Evolutionary conservation across 2,329 filamentous ascomycete species (phyloP), one percentile per base, ranked within the genome.

Genomic region (Paracoccidioides brasiliensis): DNA sequence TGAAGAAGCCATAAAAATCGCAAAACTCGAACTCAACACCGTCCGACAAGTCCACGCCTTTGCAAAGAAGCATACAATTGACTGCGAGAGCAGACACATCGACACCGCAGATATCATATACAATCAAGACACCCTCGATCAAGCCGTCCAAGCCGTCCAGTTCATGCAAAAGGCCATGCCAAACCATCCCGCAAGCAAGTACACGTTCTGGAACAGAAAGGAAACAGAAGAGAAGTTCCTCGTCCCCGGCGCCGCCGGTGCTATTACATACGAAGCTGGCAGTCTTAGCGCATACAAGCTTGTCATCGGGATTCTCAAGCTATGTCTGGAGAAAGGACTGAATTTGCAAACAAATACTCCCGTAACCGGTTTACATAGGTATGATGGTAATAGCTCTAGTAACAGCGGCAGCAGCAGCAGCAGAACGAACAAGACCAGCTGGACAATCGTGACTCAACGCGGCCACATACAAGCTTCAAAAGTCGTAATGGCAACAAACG

Each of bases 61-160:
- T 57, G 78, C 79, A 0, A 63, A 65, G 4, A 67, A 73, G 15
- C 66, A 82, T 55, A 60, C 59, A 4, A 77, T 81, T 37, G 64
- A 69, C 9, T 75, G 79, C 62, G 80, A 83, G 61, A 76, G 73
- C 52, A 62, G 68, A 41, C 64, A 73, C 8, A 77, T 79, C 60
- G 69, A 74, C 30, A 84, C 81, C 0, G 73, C 82, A 2, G 81
- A 84, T 63, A 68, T 83, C 2, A 69, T 83, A 37, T 83, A 81
- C 62, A 78, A 81, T 56, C 57, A 68, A 15, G 64, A 56, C 7
- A 67, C 74, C 51, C 77, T 75, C 69, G 63, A 65, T 4, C 55
- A 61, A 1, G 73, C 74, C 1, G 62, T 67, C 30, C 58, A 62
- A 14, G 70, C 73, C 3, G 71, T 80, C 14, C 62, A 66, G 3